Evolutionary conservation across 495 filamentous ascomycete species (phyloP), one percentile per base, ranked within the genome.

Genomic region (Diplogelasinospora grovesii): DNA sequence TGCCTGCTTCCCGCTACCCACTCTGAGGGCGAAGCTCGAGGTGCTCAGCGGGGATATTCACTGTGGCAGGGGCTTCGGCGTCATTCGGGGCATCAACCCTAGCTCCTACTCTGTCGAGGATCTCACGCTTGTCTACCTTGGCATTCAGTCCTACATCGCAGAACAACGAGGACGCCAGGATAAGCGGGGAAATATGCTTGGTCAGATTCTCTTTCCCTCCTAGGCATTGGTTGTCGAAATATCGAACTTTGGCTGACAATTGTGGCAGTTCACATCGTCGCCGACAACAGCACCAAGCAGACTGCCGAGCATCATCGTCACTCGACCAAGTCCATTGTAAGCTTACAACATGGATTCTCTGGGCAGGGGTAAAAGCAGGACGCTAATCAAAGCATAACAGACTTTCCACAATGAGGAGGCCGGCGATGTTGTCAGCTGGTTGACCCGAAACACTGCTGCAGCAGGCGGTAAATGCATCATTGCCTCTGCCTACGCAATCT

Each of bases 341-440:
- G 69, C 50, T 28, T 35, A 18, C 18, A 5, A 21, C 18, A 5
- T 14, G 14, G 5, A 25, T n/a, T 18, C 41, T 24, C 7, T 10
- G 36, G 16, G 11, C 19, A 22, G 38, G 11, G 19, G 6, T n/a
- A n/a, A n/a, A n/a, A n/a, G n/a, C n/a, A n/a, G n/a, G n/a, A n/a
- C n/a, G n/a, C 30, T 43, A 30, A 35, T 24, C 22, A 15, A 19
- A 5, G 22, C 22, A n/a, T 40, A 19, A 11, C 22, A 82, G 69
- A 77, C 79, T 22, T 88, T 88, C 51, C 85, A 88, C 51, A 88
- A 81, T 11, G 85, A 89, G 57, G 69, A 73, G 39, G 72, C 78
- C 1, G 66, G 69, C 23, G 85, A 88, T 53, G 72, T 88, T 20
- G 60, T 88, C 22, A 75, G 79, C 22, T 73, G 85, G 45, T 66